Evolutionary conservation across 371 early-diverging fungal genomes (phyloP).

Genomic region (Amoeboaphelidium protococcarum): DNA sequence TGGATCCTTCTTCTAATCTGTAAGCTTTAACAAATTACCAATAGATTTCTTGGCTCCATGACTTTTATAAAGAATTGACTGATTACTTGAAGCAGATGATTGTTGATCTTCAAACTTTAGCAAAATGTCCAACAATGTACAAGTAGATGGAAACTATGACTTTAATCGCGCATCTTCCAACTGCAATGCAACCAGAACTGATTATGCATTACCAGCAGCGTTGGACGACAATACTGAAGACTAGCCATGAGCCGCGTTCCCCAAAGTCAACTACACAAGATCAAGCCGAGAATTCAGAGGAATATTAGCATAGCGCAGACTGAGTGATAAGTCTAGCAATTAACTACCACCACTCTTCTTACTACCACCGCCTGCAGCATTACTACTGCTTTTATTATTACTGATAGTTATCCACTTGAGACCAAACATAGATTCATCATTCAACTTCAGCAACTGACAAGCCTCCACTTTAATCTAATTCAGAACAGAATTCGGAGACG

Average conservation of each 20-base stretch:
- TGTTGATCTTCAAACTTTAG: not conserved
- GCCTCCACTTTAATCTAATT: slow-evolving; percentile 48
- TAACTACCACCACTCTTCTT: too few relatives aligned
- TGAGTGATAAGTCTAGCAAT: not conserved
- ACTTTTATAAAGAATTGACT: not conserved
- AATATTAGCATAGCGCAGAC: not conserved
- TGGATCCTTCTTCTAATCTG: not conserved
- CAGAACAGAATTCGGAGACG: slow-evolving; percentile 55
- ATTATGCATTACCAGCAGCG: not conserved
- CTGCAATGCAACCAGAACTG: not conserved
- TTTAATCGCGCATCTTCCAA: not conserved
- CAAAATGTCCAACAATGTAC: not conserved
- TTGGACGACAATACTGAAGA: not conserved
- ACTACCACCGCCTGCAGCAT: too few relatives aligned
- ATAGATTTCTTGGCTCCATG: not conserved
- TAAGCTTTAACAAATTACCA: not conserved
- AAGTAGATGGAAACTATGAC: not conserved
- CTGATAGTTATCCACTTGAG: too few relatives aligned
- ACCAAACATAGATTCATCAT: too few relatives aligned
- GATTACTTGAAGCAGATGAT: not conserved
- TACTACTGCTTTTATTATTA: too few relatives aligned
- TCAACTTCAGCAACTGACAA: slow-evolving; percentile 38
- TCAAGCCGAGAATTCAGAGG: not conserved
- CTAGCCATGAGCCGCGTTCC: too few relatives aligned
- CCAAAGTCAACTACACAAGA: not conserved